Conservation (phyloP, 1,139 yeast genomes). For the Saccharomycopsis hybrid region DNA sequence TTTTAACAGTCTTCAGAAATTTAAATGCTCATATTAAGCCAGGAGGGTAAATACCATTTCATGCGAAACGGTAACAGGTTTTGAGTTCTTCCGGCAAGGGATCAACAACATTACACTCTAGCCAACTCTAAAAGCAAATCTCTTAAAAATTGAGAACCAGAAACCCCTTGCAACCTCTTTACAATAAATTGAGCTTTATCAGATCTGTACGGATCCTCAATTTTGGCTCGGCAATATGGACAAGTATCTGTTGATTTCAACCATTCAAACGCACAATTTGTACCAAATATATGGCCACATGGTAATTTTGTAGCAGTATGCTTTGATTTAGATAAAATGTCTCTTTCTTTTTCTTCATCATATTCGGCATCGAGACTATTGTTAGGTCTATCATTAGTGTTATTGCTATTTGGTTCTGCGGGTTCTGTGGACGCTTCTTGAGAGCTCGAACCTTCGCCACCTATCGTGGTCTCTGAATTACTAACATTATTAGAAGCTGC, state of each 20-base stretch:
- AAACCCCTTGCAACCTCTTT: conserved; percentile 3
- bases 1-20: no score
- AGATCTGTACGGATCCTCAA: conserved; percentile 13
- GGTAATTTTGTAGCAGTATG: conserved; percentile 72
- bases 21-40: background rate
- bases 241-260: conserved; percentile 60
- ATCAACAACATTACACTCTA: background rate
- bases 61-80: background rate
- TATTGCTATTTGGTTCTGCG: no score
- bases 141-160: conserved; percentile 3
- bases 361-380: no score
- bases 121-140: conserved; percentile 6
- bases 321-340: background rate
- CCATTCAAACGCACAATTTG: conserved; percentile 71
- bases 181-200: conserved; percentile 1
- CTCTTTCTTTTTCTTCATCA: background rate
- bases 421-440: no score
- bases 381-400: no score
- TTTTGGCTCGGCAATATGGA: conserved; percentile 51
- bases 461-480: no score
- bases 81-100: background rate
- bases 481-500: no score
- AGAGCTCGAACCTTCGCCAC: no score
- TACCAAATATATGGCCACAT: conserved; percentile 74
- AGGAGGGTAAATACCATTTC: background rate